These are phyloP conservation scores for Pichia membranifaciens DNA, from an alignment of 805 yeast species.

Conservation along the genomic window DNA sequence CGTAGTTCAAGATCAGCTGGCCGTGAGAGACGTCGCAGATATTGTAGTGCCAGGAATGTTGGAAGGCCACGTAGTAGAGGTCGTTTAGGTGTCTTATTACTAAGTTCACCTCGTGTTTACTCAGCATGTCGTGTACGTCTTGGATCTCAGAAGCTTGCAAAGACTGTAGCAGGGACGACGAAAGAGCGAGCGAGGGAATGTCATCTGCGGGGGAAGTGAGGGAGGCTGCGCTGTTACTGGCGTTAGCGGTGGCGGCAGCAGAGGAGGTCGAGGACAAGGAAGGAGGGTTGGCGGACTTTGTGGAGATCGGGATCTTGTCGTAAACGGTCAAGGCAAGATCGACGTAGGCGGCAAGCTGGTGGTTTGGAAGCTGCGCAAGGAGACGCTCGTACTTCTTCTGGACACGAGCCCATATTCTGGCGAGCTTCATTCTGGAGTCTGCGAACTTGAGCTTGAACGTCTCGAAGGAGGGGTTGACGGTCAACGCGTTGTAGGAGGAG, in stretches of 20 bases:
- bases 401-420: conserved; percentile 58
- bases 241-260: neutral
- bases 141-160: conserved; percentile 32
- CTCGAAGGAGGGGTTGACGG: conserved; percentile 58
- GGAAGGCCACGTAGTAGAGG: conserved; percentile 56
- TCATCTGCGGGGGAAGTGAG: conserved; percentile 21
- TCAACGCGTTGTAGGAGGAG: conserved; percentile 61
- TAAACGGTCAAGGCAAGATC: conserved; percentile 55
- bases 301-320: conserved; percentile 54
- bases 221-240: neutral
- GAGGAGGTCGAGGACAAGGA: neutral
- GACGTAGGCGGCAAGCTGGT: conserved; percentile 40
- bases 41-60: conserved; percentile 73
- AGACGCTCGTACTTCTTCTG: conserved; percentile 44
- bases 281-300: conserved; percentile 18
- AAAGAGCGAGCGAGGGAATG: conserved; percentile 26
- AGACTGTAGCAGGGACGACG: conserved; percentile 16
- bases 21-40: conserved; percentile 58
- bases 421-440: conserved; percentile 53
- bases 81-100: conserved; percentile 50
- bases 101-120: conserved; percentile 36
- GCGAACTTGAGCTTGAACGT: conserved; percentile 58
- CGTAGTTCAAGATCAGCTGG: conserved; percentile 32
- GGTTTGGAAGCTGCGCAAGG: conserved; percentile 35
- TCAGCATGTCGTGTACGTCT: conserved; percentile 36